These are phyloP conservation scores for Populus davidiana DNA, from an alignment of 345 rosid genomes.

Conservation along the genomic window DNA sequence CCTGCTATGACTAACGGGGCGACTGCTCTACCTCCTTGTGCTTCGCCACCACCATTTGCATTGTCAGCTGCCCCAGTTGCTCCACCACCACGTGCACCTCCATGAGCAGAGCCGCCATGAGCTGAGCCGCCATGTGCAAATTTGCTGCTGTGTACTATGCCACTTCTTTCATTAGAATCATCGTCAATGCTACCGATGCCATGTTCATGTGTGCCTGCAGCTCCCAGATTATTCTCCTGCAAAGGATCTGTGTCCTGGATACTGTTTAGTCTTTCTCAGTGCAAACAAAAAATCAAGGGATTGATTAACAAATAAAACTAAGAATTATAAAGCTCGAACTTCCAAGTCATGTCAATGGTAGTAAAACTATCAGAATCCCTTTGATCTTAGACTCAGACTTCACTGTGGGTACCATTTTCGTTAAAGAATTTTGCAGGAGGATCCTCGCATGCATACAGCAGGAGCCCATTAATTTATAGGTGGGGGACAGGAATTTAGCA, in stretches of 20 bases:
- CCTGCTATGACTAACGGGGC: slow-evolving; percentile 27
- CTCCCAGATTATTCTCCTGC: neutral
- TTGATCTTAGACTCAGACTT: neutral
- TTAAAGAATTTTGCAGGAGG: neutral
- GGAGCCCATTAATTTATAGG: neutral
- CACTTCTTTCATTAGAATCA: neutral
- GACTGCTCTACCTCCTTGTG: slow-evolving; percentile 2
- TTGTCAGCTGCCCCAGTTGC: neutral
- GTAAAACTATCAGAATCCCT: neutral
- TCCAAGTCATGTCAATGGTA: neutral
- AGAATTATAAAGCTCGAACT: neutral
- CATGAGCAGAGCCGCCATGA: neutral
- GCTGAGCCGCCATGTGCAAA: neutral
- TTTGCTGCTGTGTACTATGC: neutral
- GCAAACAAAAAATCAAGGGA: neutral
- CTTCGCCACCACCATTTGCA: neutral
- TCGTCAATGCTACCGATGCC: neutral
- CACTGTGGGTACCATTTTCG: neutral
- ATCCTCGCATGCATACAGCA: neutral
- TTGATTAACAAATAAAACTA: neutral
- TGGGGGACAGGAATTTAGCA: neutral
- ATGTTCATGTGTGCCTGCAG: neutral
- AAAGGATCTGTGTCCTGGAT: neutral
- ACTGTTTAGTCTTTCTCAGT: neutral
- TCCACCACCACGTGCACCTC: neutral